Percentiles rank a stretch among this genome's conserved stretches.
phyloP scores from a whole-genome alignment of 441 rosid genomes.

The Gossypium gossypioides region DNA sequence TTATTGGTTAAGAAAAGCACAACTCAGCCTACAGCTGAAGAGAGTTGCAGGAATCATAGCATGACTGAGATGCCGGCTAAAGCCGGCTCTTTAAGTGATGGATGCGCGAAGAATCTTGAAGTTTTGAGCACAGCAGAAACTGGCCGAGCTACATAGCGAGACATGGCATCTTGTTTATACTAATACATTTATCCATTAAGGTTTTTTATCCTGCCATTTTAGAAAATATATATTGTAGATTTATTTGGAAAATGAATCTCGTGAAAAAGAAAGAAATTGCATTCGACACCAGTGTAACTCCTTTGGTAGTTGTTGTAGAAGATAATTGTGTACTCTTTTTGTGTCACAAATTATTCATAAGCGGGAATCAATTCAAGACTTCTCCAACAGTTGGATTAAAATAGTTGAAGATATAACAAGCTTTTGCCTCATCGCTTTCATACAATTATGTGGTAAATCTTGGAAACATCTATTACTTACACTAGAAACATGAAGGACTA shows the following conservation, averaged over 20 bases:
- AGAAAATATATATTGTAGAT: slow-evolving; percentile 5
- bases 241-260: slow-evolving; percentile 7
- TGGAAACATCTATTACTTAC: background rate
- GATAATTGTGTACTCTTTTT: background rate
- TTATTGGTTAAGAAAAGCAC: slow-evolving; percentile 13
- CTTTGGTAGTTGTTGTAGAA: background rate
- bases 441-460: background rate
- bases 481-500: background rate
- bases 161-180: background rate
- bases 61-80: background rate
- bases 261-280: slow-evolving; percentile 16
- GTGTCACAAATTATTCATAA: background rate
- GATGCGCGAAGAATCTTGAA: slow-evolving; percentile 19
- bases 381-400: no score
- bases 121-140: slow-evolving; percentile 19
- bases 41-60: background rate
- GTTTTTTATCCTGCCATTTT: slow-evolving; percentile 2
- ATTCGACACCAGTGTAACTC: background rate
- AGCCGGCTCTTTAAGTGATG: background rate
- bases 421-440: no score
- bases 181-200: background rate
- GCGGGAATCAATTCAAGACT: no score
- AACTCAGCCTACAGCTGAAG: slow-evolving; percentile 6
- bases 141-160: background rate
- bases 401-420: no score